Conservation (phyloP, 2,329 filamentous ascomycete genomes). For the Trichophyton rubrum region DNA sequence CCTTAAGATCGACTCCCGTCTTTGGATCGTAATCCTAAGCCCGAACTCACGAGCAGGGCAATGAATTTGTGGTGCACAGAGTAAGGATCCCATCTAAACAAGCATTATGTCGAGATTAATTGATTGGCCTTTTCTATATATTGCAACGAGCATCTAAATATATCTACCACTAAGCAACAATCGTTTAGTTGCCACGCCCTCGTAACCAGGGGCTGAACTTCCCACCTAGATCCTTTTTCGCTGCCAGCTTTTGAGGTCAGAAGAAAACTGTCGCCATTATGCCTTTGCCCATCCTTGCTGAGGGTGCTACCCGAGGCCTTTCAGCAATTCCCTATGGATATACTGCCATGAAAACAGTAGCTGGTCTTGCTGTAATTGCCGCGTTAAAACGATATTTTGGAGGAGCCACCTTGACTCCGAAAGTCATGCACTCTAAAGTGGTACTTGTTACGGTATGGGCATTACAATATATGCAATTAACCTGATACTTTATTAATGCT, state of each 20-base stretch:
- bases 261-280: conserved; percentile 30
- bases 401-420: too few relatives aligned
- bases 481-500: conserved; percentile 6
- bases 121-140: neutral
- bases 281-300: conserved; percentile 48
- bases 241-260: neutral
- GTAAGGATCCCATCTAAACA: too few relatives aligned
- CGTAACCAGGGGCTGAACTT: too few relatives aligned
- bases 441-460: conserved; percentile 67
- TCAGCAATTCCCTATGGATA: conserved; percentile 42
- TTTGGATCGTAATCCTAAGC: neutral
- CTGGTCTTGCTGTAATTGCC: conserved; percentile 41
- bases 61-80: too few relatives aligned
- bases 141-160: neutral
- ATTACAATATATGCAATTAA: neutral
- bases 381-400: conserved; percentile 63
- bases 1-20: neutral
- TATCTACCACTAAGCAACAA: too few relatives aligned
- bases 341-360: conserved; percentile 40
- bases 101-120: neutral
- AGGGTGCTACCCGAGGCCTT: conserved; percentile 44
- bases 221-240: neutral
- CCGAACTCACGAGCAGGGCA: too few relatives aligned
- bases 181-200: too few relatives aligned
- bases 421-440: conserved; percentile 87